Evolutionary conservation across 805 yeast species (phyloP), one percentile per base, ranked within the genome.

Genomic region (Saccharomycopsis fibuligera): DNA sequence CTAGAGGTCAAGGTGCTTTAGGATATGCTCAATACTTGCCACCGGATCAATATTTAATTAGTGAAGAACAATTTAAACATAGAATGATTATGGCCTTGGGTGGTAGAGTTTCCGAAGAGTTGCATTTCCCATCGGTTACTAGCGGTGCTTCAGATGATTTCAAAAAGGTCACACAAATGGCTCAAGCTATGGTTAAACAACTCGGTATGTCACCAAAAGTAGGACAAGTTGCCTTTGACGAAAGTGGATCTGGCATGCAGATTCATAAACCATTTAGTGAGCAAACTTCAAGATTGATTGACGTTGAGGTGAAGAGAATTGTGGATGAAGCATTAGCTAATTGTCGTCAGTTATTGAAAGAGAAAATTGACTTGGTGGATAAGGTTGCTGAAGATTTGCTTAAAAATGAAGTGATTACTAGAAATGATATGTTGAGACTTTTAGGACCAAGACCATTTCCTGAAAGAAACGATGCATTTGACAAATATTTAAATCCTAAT

Each of bases 1-100:
- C 97, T 49, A 79, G 96, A 65, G 96, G 96, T 21, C 86, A 85
- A 65, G 96, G 96, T 44, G 96, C 96, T 12, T 70, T 89, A 48
- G 97, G 97, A n/a, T 89, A 90, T 64, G 96, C 97, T 3, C 96
- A 90, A 66, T 86, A 89, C 61, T 72, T 90, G 54, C 97, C 97
- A 16, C 86, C 89, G 25, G 97, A 90, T 64, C 84, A 83, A 58
- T 86, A 85, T 56, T 73, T 89, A 58, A 74, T 86, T 49, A 77
- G 88, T 27, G 79, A 81, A 41, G 82, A 83, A 59, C 93, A 90
- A 62, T 78, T 85, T 58, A 65, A 67, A 56, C 91, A 90, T 65
- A 73, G 95, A 56, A 89, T 90, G 89, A 80, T 85, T n/a, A 90
- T 90, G 91, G 82, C 96, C 0, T 68, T 90, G 30, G 97, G 96